These are phyloP conservation scores for Sporothrix phasma DNA, from an alignment of 2,329 filamentous ascomycete genomes.

Conservation along the genomic window DNA sequence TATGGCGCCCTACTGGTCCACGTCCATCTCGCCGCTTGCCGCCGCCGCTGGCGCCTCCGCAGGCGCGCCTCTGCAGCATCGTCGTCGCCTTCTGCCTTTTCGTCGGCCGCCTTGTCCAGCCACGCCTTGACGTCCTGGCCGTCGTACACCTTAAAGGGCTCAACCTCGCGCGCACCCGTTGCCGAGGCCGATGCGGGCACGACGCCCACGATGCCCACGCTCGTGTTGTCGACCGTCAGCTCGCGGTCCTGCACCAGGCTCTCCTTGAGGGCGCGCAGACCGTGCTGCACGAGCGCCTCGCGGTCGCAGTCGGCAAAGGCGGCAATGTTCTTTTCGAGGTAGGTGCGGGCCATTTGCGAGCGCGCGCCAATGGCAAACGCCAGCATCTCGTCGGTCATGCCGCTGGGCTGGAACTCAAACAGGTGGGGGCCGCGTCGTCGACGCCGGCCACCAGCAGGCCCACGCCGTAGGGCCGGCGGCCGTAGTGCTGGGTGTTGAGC, in stretches of 20 bases:
- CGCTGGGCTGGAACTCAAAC: constrained; percentile 95
- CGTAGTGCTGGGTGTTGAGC: constrained; percentile 95
- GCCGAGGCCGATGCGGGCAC: constrained; percentile 44
- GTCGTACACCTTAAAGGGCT: constrained; percentile 86
- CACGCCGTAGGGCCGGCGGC: constrained; percentile 91
- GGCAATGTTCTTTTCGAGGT: constrained; percentile 86
- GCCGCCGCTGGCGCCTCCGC: constrained; percentile 25
- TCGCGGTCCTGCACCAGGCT: constrained; percentile 95
- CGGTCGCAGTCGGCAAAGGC: constrained; percentile 64
- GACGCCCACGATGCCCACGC: constrained; percentile 71
- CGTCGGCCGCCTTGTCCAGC: constrained; percentile 62
- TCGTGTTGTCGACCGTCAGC: constrained; percentile 93
- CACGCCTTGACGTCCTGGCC: constrained; percentile 77
- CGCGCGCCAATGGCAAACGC: constrained; percentile 93
- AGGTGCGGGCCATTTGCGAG: constrained; percentile 95
- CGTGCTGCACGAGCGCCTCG: constrained; percentile 86
- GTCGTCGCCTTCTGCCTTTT: constrained; percentile 37
- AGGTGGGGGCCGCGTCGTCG: constrained; percentile 88
- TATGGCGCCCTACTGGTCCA: constrained; percentile 27
- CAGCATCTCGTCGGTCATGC: constrained; percentile 93
- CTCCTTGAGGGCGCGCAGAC: constrained; percentile 85
- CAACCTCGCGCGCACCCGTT: constrained; percentile 46
- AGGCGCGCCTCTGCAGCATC: no score
- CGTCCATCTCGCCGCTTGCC: constrained; percentile 34
- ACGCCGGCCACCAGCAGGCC: constrained; percentile 87